phyloP scores from a whole-genome alignment of 1,284 basidiomycete species.

The Rhizoctonia solani region DNA sequence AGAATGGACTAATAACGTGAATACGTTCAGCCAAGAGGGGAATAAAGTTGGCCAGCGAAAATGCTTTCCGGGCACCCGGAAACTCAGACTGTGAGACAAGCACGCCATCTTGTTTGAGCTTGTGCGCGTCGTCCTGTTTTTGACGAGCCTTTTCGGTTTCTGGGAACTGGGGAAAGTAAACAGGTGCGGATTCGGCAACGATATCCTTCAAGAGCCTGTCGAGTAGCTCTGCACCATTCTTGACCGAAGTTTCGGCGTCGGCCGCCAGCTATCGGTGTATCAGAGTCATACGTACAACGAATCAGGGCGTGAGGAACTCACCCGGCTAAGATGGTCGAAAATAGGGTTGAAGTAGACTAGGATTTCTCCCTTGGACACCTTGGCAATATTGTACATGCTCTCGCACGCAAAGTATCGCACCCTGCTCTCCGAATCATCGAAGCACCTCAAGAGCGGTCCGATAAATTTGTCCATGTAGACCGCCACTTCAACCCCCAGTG shows the following conservation, averaged over 20 bases:
- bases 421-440: conserved; percentile 92
- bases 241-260: conserved; percentile 94
- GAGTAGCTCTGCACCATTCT: conserved; percentile 98
- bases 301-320: conserved; percentile 47
- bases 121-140: conserved; percentile 37
- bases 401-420: conserved; percentile 98
- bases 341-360: conserved; percentile 98
- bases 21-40: conserved; percentile 92
- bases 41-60: conserved; percentile 93
- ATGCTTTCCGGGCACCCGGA: conserved; percentile 65
- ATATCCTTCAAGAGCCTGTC: conserved; percentile 98
- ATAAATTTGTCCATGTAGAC: conserved; percentile 95
- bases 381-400: conserved; percentile 97
- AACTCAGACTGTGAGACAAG: conserved; percentile 63
- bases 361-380: conserved; percentile 97
- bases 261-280: conserved; percentile 75
- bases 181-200: conserved; percentile 93
- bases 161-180: conserved; percentile 89
- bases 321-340: conserved; percentile 96
- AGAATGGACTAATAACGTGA: conserved; percentile 94
- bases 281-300: background rate
- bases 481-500: conserved; percentile 89
- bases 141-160: conserved; percentile 69
- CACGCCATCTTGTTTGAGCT: conserved; percentile 55
- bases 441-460: conserved; percentile 88